Percentiles rank a stretch among this genome's conserved stretches.
These are phyloP conservation scores for Persicaria maculosa DNA, from an alignment of 148 eudicot genomes.

Conservation along the genomic window DNA sequence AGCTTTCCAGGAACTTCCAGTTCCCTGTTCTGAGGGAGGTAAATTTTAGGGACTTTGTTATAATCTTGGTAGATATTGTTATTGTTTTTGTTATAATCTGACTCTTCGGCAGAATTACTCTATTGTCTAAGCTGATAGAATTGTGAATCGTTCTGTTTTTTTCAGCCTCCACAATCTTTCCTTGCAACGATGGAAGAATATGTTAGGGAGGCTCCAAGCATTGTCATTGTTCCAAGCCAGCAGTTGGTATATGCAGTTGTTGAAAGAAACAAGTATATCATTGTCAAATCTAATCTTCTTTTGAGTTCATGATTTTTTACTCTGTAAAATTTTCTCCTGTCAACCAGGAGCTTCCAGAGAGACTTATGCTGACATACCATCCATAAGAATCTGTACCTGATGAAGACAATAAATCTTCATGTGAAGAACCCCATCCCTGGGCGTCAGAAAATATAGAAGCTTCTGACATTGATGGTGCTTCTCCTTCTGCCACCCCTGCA, in stretches of 20 bases:
- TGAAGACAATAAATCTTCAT: conserved; percentile 32
- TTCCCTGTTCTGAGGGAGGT: conserved; percentile 96
- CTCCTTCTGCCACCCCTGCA: conserved; percentile 33
- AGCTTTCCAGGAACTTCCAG: conserved; percentile 93
- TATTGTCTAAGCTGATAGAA: not conserved
- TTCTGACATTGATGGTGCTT: conserved; percentile 29
- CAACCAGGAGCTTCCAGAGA: conserved; percentile 83
- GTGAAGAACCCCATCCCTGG: conserved; percentile 43
- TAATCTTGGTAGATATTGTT: no score
- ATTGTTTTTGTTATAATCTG: not conserved
- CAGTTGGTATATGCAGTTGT: conserved; percentile 42
- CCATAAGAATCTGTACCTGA: conserved; percentile 49
- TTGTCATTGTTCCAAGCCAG: conserved; percentile 59
- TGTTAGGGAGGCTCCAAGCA: conserved; percentile 88
- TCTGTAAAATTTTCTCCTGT: not conserved
- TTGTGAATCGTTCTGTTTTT: not conserved
- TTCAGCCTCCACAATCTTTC: conserved; percentile 58
- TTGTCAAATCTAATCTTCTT: not conserved
- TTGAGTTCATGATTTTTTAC: not conserved
- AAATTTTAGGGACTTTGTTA: conserved; percentile 4
- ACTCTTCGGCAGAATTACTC: not conserved
- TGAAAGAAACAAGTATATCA: not conserved
- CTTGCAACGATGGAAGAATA: conserved; percentile 90
- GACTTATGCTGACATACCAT: conserved; percentile 69
- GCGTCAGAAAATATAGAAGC: conserved; percentile 34